Percentiles rank a stretch among this genome's conserved stretches.
Conservation (phyloP, 805 yeast genomes). For the Ogataea salicorniae region DNA sequence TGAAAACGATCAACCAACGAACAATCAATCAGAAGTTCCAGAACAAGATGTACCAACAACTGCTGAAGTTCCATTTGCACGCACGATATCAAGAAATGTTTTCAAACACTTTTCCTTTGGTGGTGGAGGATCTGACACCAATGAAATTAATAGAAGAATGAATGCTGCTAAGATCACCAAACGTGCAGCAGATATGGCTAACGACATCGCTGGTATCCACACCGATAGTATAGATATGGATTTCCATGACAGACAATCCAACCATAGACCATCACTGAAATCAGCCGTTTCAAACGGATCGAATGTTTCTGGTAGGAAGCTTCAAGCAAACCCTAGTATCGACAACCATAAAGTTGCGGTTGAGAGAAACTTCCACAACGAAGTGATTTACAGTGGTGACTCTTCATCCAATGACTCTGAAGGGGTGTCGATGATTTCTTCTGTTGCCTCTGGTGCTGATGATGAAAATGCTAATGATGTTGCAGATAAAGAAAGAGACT, state of each 20-base stretch:
- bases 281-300: background rate
- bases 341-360: background rate
- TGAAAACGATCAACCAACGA: background rate
- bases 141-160: constrained; percentile 30
- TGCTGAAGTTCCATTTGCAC: background rate
- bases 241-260: constrained; percentile 1
- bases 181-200: constrained; percentile 38
- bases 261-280: background rate
- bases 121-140: constrained; percentile 26
- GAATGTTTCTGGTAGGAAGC: background rate
- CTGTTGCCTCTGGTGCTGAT: background rate
- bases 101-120: constrained; percentile 28
- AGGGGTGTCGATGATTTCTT: background rate
- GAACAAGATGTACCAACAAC: background rate
- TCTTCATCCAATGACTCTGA: background rate
- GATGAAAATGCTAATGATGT: background rate
- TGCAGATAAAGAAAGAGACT: background rate
- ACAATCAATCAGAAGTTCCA: background rate
- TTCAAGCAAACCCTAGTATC: background rate
- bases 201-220: constrained; percentile 42
- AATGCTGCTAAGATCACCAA: constrained; percentile 35
- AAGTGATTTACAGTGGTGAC: background rate
- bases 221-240: constrained; percentile 15
- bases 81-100: constrained; percentile 10
- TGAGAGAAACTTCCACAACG: background rate